Base-by-base conservation (phyloP, 495 filamentous ascomycete species). In the Aspergillus sclerotiicarbonarius region DNA sequence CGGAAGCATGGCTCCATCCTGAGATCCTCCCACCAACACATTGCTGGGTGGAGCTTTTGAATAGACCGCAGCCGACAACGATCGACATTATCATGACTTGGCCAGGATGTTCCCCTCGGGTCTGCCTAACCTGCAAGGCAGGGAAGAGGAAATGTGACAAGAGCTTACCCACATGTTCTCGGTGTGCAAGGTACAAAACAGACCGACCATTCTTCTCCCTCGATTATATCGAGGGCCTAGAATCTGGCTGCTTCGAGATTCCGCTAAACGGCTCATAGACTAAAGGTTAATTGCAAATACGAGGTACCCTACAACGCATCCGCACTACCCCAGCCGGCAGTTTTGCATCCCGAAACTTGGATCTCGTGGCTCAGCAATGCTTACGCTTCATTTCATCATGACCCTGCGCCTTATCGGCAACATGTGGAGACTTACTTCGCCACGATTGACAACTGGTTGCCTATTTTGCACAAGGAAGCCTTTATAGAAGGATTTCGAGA, bases 111-210 rank as follows among this genome's bases (percentile, higher is more conserved):
- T 41, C 37, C n/a, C 13, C 37, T 12, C 13, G 13, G 0, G 43
- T 48, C 53, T 56, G 43, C 20, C 25, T 47, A 10, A 13, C 25
- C 30, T 56, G 53, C 29, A 56, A 48, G 29, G 44, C 41, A 12
- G 53, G 25, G 7, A 56, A 48, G 31, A 16, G 53, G 19, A 43
- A 35, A n/a, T 56, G 43, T 12, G 53, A 48, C 16, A 56, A 56
- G 29, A 13, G 4, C 4, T 32, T 56, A 6, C 53, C 53, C 10
- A 25, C 8, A 8, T 56, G 53, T 41, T 48, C 53, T 21, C 53
- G 43, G n/a, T 47, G 53, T 41, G 15, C 45, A 29, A 56, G 30
- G 53, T 48, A 48, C 15, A 16, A 41, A 5, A 41, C n/a, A 13
- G 4, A 37, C 35, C 35, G 5, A 12, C 37, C 13, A n/a, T 6